phyloP scores from a whole-genome alignment of 225 moss, liverwort and hornwort genomes.

The Climacium dendroides region DNA sequence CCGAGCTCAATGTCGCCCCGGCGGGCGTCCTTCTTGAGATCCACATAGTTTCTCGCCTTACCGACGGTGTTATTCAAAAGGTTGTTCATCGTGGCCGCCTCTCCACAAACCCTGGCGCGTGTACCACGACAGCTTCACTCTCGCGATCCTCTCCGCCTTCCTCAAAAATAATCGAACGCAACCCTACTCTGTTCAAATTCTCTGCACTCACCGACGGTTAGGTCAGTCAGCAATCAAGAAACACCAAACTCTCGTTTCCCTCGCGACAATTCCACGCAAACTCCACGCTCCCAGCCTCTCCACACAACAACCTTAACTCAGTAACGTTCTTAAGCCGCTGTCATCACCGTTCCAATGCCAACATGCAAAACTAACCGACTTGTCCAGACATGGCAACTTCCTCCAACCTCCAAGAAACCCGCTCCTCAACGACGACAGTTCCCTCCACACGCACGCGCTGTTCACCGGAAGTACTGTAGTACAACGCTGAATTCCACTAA shows the following conservation, averaged over 20 bases:
- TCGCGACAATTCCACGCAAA: not conserved
- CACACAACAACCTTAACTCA: not conserved
- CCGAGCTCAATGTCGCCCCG: slow-evolving; percentile 36
- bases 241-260: not conserved
- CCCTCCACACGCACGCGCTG: not conserved
- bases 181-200: not conserved
- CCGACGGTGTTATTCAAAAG: slow-evolving; percentile 25
- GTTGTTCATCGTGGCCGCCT: slow-evolving; percentile 17
- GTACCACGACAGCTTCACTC: not conserved
- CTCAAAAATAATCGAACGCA: not conserved
- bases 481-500: not conserved
- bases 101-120: not conserved
- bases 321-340: not conserved
- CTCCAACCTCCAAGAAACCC: not conserved
- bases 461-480: not conserved
- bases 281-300: not conserved
- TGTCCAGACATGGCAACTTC: not conserved
- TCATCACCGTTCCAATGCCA: not conserved
- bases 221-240: not conserved
- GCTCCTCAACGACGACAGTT: not conserved
- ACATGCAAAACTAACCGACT: not conserved
- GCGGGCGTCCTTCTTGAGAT: slow-evolving; percentile 31
- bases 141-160: not conserved
- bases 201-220: not conserved
- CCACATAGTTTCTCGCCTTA: slow-evolving; percentile 33